Evolutionary conservation across 2,329 filamentous ascomycete species (phyloP), one percentile per base, ranked within the genome.

Genomic region (Salinomyces thailandicus): DNA sequence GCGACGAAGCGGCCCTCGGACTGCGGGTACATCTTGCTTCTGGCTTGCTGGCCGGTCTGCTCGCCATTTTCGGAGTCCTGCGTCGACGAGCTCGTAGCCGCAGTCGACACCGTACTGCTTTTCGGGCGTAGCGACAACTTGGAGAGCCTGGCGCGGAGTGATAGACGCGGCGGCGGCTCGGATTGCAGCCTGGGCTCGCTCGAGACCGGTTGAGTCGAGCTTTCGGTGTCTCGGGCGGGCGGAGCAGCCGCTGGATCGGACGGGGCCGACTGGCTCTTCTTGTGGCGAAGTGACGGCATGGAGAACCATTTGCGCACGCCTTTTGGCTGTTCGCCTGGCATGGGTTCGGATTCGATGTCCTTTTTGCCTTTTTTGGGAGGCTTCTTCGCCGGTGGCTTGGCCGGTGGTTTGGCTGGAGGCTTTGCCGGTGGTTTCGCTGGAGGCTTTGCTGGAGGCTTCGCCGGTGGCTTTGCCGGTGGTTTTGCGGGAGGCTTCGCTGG

Each of bases 1-100:
- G 11, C 24, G 11, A 29, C 9, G 27, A 30, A 37, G 15, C 15
- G 29, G 12, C 38, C 34, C 5, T 34, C 16, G 5, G 18, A 20
- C 22, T 28, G 18, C 20, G 38, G 38, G 31, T 41, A 41, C 24
- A 37, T 31, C 9, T 31, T 14, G 24, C 16, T 5, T 18, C 9
- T 19, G 7, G 27, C 27, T n/a, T 9, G 27, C 11, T 15, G 7
- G 11, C 8, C 9, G 9, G n/a, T n/a, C 22, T 26, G 22, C 9
- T 8, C 9, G 9, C 9, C 22, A 26, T 26, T n/a, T 26, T n/a
- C 9, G n/a, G 22, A 26, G 9, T 26, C 22, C 22, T 26, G 22
- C 9, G 22, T 26, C 22, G 22, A 26, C 22, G 22, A 26, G 9
- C n/a, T 26, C n/a, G 22, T 26, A 8, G 22, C 22, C 22, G 22